Base-by-base conservation (phyloP, 2,329 filamentous ascomycete species). In the Rosellinia necatrix region DNA sequence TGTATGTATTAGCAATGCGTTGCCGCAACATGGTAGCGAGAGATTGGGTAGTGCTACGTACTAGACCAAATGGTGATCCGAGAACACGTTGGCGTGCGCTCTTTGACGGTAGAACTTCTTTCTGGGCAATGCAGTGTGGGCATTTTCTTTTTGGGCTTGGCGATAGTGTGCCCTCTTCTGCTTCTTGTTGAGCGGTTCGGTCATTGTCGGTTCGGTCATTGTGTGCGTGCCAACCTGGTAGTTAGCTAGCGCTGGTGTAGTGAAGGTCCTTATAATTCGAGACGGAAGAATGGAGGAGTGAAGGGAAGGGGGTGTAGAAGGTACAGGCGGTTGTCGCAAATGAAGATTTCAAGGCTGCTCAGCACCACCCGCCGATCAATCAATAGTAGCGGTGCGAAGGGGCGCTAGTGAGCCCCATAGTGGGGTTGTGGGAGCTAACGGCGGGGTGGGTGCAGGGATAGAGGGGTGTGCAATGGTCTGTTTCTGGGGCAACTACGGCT, bases 1-100 rank as follows among this genome's bases (percentile, higher is more conserved):
- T 67, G 29, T 66, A 63, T 53, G 47, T 65, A 65, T 52, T 46
- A 65, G 65, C 25, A 21, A 58, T 15, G 17, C 1, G 17, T 3
- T 24, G 29, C 9, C 15, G 24, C 8, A 24, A 6, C 19, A 43
- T 8, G 1, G 12, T 27, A 15, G 17, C 17, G 4, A 6, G 12
- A 46, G 13, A 25, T 35, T 41, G 8, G 8, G 34, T 15, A 25
- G 7, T 22, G 15, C 21, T 32, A 56, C 40, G 78, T 83, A 96
- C 94, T 99, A 99, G 68, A 82, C 81, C 71, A 99, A 79, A 55
- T 84, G 79, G 78, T 99, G 94, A 69, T 99, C 94, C 2, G 93
- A 97, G 76, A 99, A 99, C 6, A 93, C 92, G 77, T 99, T 99
- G 61, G 94, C 94, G 76, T 99, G 94, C 32, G 94, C 94, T 73